These are phyloP conservation scores for Panicum miliaceum DNA, from an alignment of 176 grass and related monocot genomes.

Conservation along the genomic window DNA sequence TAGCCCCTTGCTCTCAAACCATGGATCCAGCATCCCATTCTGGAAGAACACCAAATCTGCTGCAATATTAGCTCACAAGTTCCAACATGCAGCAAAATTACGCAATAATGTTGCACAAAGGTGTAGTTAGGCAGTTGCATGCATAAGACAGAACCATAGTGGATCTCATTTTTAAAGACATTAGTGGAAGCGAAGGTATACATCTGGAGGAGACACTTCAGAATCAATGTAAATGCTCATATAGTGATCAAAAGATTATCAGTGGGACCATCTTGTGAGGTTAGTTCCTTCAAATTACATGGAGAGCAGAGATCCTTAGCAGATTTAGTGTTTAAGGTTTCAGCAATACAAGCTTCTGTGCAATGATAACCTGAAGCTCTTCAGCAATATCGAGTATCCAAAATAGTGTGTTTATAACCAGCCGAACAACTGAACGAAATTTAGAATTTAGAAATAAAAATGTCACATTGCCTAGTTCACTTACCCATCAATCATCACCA, in stretches of 20 bases:
- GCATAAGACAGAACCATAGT: neutral
- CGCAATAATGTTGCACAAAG: neutral
- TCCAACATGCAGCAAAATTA: neutral
- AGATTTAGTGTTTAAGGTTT: neutral
- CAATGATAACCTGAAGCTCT: neutral
- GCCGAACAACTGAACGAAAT: neutral
- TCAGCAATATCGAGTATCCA: neutral
- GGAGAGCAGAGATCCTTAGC: neutral
- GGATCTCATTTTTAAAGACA: neutral
- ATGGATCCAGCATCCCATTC: conserved; percentile 98
- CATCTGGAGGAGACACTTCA: neutral
- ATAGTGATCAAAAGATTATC: neutral
- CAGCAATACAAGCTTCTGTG: neutral
- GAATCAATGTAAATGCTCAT: neutral
- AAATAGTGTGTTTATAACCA: neutral
- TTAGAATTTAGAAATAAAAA: neutral
- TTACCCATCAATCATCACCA: conserved; percentile 1
- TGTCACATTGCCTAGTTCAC: neutral
- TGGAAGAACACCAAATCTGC: conserved; percentile 99
- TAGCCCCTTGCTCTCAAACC: conserved; percentile 89
- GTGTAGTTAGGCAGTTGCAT: no score
- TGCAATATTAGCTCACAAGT: conserved; percentile 52
- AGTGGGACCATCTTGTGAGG: neutral
- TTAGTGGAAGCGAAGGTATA: neutral
- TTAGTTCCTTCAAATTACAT: conserved; percentile 1